A percentile compares a stretch with the other conserved stretches of the same genome.
phyloP scores from a whole-genome alignment of 129 eudicot genomes.

The Ambrosia trifida region DNA sequence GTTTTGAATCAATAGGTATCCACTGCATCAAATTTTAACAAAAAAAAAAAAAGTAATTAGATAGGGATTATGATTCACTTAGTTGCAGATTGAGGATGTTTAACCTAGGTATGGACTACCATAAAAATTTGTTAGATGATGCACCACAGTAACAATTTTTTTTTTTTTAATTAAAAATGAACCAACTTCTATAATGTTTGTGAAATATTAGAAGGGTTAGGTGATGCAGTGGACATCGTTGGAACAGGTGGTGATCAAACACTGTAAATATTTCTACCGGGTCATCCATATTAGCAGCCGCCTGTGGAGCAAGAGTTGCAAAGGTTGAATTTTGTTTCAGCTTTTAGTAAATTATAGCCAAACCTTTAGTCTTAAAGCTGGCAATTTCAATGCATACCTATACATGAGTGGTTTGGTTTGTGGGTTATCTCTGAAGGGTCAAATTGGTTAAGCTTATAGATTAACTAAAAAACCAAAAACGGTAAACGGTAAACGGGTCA shows the following conservation, averaged over 20 bases:
- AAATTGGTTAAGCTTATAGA: neutral
- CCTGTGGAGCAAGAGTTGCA: too few species aligned
- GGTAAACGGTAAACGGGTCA: too few species aligned
- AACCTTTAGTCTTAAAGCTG: too few species aligned
- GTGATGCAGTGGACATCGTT: too few species aligned
- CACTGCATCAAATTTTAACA: neutral
- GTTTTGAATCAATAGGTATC: neutral
- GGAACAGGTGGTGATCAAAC: constrained; percentile 81
- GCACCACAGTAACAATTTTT: neutral
- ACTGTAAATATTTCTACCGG: too few species aligned
- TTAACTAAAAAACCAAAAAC: neutral
- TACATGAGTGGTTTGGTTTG: neutral
- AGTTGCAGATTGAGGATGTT: neutral
- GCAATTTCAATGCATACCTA: neutral
- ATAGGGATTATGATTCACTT: neutral
- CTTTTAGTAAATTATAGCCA: constrained; percentile 9
- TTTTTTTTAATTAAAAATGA: neutral
- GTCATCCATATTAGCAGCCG: too few species aligned
- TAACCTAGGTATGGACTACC: neutral
- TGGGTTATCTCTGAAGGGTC: neutral
- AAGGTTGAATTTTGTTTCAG: too few species aligned
- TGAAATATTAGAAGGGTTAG: too few species aligned
- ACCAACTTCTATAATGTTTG: too few species aligned
- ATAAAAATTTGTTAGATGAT: neutral
- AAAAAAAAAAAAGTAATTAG: neutral